These are phyloP conservation scores for Coriaria nepalensis DNA, from an alignment of 306 rosid species.

Conservation along the genomic window DNA sequence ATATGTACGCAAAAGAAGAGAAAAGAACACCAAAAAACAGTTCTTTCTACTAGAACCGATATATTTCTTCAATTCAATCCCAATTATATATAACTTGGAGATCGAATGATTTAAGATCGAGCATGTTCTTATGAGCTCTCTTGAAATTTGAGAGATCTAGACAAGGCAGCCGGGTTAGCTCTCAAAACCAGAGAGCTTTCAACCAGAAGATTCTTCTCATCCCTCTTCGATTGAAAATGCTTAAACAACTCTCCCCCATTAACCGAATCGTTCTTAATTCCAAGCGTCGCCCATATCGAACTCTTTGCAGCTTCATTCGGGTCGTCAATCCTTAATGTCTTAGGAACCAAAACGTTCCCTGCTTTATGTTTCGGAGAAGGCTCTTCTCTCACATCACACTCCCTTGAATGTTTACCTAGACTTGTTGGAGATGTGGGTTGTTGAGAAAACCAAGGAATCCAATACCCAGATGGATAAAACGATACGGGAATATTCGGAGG, in stretches of 20 bases:
- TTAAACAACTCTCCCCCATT: constrained; percentile 48
- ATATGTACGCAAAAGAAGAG: too few species aligned
- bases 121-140: constrained; percentile 36
- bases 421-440: constrained; percentile 38
- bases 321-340: constrained; percentile 76
- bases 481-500: constrained; percentile 60
- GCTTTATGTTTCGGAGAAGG: constrained; percentile 30
- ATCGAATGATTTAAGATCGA: too few species aligned
- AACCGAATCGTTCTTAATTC: constrained; percentile 64
- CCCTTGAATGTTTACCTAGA: constrained; percentile 66
- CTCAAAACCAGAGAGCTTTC: constrained; percentile 41
- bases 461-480: constrained; percentile 51
- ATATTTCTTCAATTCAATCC: too few species aligned
- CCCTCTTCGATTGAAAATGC: constrained; percentile 48
- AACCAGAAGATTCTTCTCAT: constrained; percentile 25
- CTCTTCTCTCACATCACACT: constrained; percentile 33
- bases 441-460: constrained; percentile 70
- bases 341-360: constrained; percentile 66
- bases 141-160: constrained; percentile 66
- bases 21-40: too few species aligned
- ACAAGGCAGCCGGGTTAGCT: constrained; percentile 91
- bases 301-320: constrained; percentile 90
- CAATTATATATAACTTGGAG: too few species aligned
- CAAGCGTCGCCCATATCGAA: constrained; percentile 87
- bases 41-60: too few species aligned